These are phyloP conservation scores for Thalassiosira exigua DNA, from an alignment of 352 stramenopile genomes.

Conservation along the genomic window DNA sequence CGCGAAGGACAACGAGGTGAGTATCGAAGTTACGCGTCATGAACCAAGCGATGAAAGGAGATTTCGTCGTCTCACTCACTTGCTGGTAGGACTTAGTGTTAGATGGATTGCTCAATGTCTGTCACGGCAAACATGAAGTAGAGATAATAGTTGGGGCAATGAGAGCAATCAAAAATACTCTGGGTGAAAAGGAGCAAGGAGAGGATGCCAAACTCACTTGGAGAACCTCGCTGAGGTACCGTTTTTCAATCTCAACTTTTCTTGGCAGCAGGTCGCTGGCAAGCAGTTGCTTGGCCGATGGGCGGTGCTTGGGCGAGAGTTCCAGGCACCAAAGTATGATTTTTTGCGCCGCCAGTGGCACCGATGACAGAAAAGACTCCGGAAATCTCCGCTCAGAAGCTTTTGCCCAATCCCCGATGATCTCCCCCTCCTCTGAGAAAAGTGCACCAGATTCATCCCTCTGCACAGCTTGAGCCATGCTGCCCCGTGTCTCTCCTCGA, in stretches of 20 bases:
- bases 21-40: too few species aligned
- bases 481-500: slow-evolving; percentile 51
- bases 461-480: neutral
- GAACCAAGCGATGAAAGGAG: too few species aligned
- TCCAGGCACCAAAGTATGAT: slow-evolving; percentile 37
- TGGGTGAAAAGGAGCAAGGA: too few species aligned
- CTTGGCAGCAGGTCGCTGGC: slow-evolving; percentile 68
- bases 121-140: too few species aligned
- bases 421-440: slow-evolving; percentile 42
- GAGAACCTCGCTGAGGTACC: slow-evolving; percentile 78
- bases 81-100: slow-evolving; percentile 64
- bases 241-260: slow-evolving; percentile 78
- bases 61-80: slow-evolving; percentile 72
- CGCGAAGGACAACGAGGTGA: too few species aligned
- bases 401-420: slow-evolving; percentile 47
- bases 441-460: slow-evolving; percentile 17
- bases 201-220: too few species aligned
- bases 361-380: slow-evolving; percentile 40
- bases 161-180: too few species aligned
- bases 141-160: too few species aligned
- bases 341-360: slow-evolving; percentile 65
- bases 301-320: slow-evolving; percentile 43
- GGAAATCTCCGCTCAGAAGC: slow-evolving; percentile 60
- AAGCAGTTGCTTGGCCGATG: slow-evolving; percentile 65
- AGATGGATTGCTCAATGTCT: slow-evolving; percentile 72